phyloP scores from a whole-genome alignment of 257 asterid species.

The Linderniella brevidens region DNA sequence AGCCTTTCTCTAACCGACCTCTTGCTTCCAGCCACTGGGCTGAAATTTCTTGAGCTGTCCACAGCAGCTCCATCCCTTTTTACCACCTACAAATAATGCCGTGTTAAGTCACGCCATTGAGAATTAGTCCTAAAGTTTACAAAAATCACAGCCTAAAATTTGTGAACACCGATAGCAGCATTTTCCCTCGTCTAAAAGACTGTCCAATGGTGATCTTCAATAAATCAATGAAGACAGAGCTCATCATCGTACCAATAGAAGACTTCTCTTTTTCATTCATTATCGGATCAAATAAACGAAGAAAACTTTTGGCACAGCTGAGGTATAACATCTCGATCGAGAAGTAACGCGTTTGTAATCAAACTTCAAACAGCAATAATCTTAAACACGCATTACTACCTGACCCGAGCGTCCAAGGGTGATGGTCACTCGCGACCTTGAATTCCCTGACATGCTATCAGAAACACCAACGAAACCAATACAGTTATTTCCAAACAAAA shows the following conservation, averaged over 20 bases:
- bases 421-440: constrained; percentile 70
- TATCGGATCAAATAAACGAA: no score
- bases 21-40: constrained; percentile 40
- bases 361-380: neutral
- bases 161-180: no score
- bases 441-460: constrained; percentile 47
- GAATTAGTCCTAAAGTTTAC: neutral
- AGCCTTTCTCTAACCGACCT: constrained; percentile 75
- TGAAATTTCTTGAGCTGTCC: constrained; percentile 19
- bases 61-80: constrained; percentile 32
- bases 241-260: no score
- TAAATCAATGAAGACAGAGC: no score
- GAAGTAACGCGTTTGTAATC: no score
- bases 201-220: no score
- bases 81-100: constrained; percentile 42
- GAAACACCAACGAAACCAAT: neutral
- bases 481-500: neutral
- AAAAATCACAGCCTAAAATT: neutral
- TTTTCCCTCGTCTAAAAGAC: no score
- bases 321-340: no score
- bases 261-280: no score
- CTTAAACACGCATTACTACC: constrained; percentile 18
- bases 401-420: constrained; percentile 79
- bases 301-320: no score
- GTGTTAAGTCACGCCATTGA: neutral